Percentiles rank a stretch among this genome's conserved stretches.
These are phyloP conservation scores for Hyaloscypha variabilis DNA, from an alignment of 495 filamentous ascomycete species.

Conservation along the genomic window DNA sequence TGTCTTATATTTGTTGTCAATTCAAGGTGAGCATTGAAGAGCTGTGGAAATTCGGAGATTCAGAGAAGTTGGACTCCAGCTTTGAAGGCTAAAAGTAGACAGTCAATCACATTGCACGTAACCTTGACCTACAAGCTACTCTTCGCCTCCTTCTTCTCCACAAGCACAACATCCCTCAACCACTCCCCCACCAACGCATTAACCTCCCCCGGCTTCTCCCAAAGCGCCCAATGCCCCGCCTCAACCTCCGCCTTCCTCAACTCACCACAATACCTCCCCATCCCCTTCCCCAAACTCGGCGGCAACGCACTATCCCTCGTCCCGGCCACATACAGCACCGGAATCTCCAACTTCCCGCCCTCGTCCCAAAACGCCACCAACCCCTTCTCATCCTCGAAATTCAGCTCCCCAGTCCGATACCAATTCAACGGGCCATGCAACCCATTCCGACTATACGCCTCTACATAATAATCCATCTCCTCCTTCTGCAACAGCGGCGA, in stretches of 20 bases:
- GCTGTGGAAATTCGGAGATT: no score
- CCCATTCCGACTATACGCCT: slow-evolving; percentile 69
- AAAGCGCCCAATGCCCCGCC: slow-evolving; percentile 70
- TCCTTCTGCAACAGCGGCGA: slow-evolving; percentile 62
- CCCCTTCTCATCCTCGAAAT: slow-evolving; percentile 73
- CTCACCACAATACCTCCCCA: slow-evolving; percentile 63
- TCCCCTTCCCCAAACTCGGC: slow-evolving; percentile 64
- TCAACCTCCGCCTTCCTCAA: slow-evolving; percentile 61
- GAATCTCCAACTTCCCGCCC: slow-evolving; percentile 57
- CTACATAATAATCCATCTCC: slow-evolving; percentile 77
- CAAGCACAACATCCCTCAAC: slow-evolving; percentile 12
- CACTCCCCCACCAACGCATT: slow-evolving; percentile 42
- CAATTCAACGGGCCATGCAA: slow-evolving; percentile 81
- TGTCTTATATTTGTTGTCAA: no score
- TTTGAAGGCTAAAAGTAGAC: no score
- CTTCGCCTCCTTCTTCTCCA: slow-evolving; percentile 3
- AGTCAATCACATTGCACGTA: no score
- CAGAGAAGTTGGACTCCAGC: no score
- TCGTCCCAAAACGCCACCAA: slow-evolving; percentile 35
- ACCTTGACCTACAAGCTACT: neutral
- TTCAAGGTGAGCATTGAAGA: no score
- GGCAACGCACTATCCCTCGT: slow-evolving; percentile 68
- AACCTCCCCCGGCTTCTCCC: slow-evolving; percentile 63
- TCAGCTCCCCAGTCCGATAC: slow-evolving; percentile 74
- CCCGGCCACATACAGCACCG: slow-evolving; percentile 75